Evolutionary conservation across 73 alveolate genomes (phyloP), one percentile per base, ranked within the genome.

Genomic region (Blepharisma japonicum): DNA sequence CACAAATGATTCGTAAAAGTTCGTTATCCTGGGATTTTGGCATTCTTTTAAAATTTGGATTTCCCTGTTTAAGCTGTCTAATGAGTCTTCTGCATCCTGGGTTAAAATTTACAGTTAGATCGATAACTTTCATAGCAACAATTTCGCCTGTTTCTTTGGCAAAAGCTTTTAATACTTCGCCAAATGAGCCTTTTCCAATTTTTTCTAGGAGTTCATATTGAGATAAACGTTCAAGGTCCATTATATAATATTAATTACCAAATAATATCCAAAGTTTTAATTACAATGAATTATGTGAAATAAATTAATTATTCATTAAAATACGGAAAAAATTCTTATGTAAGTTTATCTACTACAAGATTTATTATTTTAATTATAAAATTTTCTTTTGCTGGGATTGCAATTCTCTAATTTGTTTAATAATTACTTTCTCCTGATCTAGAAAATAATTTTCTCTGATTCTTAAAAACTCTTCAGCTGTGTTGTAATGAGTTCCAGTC

Each of bases 181-280:
- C 82, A 54, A 27, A 77, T 6, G 61, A 11, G 46, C 84, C 84
- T 77, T 77, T 77, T n/a, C 84, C 84, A 42, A 45, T 77, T 55
- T 53, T 23, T 51, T 45, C 81, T 21, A 54, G 32, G 76, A 71
- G 42, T 32, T 32, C 42, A 32, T 32, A 32, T 32, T 32, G 42
- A 32, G 42, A 32, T 32, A 32, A 32, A 32, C 42, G 42, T 32
- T 32, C 42, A 32, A 32, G 42, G 42, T 32, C 42, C 42, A 32
- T 32, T 32, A 32, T 32, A 32, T 32, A 32, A 32, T 32, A 32
- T 32, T 32, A 32, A 32, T 32, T 32, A 3, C 42, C 42, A 32
- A 32, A 32, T 1, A 32, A 32, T 32, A 32, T 32, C 42, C 42
- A 32, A 32, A 32, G n/a, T 32, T 32, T 32, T 32, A 32, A 32